Conservation (phyloP, 108 stramenopile genomes). For the Conticribra weissflogii region DNA sequence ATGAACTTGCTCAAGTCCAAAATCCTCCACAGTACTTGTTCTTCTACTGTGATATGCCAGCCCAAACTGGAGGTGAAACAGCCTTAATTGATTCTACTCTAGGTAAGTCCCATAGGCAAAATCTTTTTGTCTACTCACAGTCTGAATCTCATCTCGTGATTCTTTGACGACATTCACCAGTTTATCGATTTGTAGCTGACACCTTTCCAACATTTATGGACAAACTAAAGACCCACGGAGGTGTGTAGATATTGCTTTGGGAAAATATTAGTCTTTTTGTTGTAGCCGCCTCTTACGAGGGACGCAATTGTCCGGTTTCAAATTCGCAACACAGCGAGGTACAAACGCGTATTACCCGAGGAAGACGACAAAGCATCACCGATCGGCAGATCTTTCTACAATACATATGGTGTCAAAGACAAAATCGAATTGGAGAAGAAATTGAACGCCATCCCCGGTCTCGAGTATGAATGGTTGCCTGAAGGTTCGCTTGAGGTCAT, state of each 20-base stretch:
- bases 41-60: conserved; percentile 79
- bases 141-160: too few relatives aligned
- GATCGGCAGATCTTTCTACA: conserved; percentile 82
- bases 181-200: conserved; percentile 64
- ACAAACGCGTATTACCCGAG: conserved; percentile 75
- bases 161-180: too few relatives aligned
- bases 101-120: conserved; percentile 16
- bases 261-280: too few relatives aligned
- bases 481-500: conserved; percentile 69
- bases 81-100: conserved; percentile 76
- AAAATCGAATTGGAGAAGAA: conserved; percentile 57
- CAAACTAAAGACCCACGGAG: conserved; percentile 61
- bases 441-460: conserved; percentile 57
- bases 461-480: conserved; percentile 70
- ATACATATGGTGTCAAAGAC: conserved; percentile 60
- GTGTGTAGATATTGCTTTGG: conserved; percentile 10
- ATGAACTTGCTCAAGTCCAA: conserved; percentile 78
- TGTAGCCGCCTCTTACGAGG: too few relatives aligned
- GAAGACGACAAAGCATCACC: conserved; percentile 77
- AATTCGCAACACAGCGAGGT: conserved; percentile 55
- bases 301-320: too few relatives aligned
- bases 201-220: conserved; percentile 63
- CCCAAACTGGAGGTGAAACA: conserved; percentile 80
- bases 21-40: conserved; percentile 78
- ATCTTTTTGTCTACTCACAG: background rate